Evolutionary conservation across 495 filamentous ascomycete species (phyloP).

Genomic region (Penicillium riverlandense): DNA sequence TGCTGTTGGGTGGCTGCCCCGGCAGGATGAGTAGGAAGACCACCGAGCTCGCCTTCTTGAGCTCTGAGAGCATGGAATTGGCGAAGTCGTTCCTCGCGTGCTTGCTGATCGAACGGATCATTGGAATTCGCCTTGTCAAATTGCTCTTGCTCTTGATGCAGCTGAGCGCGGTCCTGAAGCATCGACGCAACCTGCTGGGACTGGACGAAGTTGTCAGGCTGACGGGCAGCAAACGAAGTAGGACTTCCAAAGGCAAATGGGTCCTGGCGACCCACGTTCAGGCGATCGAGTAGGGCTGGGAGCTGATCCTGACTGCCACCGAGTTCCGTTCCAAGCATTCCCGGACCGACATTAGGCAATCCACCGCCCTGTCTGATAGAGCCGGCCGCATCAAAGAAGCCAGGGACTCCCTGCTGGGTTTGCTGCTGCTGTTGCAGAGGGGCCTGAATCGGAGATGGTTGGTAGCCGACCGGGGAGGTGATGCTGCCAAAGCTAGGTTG

Average conservation of each 20-base stretch:
- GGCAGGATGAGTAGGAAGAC: conserved; percentile 35
- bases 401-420: conserved; percentile 33
- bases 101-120: conserved; percentile 43
- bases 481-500: conserved; percentile 93
- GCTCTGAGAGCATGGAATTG: conserved; percentile 56
- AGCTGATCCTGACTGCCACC: conserved; percentile 53
- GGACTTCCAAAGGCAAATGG: conserved; percentile 45
- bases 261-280: conserved; percentile 48
- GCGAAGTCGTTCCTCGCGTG: conserved; percentile 51
- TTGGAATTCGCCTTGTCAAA: conserved; percentile 44
- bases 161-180: conserved; percentile 52
- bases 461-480: conserved; percentile 70
- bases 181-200: conserved; percentile 52
- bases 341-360: conserved; percentile 38
- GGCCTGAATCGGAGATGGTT: conserved; percentile 65
- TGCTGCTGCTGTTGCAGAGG: conserved; percentile 51
- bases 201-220: conserved; percentile 46
- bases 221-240: conserved; percentile 44
- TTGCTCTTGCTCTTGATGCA: conserved; percentile 58
- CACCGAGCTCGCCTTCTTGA: conserved; percentile 42
- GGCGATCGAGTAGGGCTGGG: conserved; percentile 50
- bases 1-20: conserved; percentile 15
- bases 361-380: conserved; percentile 28
- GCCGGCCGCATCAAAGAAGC: conserved; percentile 64
- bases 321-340: conserved; percentile 43